Conservation (phyloP, 495 filamentous ascomycete species). For the Penicillium odoratum region DNA sequence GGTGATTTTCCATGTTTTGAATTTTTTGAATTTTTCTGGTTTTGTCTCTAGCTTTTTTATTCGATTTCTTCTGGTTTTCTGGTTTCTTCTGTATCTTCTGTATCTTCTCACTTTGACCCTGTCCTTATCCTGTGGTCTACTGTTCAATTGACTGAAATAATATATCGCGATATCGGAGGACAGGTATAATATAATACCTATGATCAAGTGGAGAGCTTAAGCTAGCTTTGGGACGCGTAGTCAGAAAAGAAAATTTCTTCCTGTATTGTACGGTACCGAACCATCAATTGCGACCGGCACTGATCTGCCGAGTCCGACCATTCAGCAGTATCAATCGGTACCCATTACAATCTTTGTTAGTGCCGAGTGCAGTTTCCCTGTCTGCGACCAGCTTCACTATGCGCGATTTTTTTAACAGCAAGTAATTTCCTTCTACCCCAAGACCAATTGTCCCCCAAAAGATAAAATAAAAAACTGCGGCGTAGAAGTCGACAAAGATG, state of each 20-base stretch:
- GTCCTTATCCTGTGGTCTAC: too few species aligned
- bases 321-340: slow-evolving; percentile 15
- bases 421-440: slow-evolving; percentile 6
- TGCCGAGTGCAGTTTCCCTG: slow-evolving; percentile 21
- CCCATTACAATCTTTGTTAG: slow-evolving; percentile 5
- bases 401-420: slow-evolving; percentile 30
- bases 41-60: not conserved
- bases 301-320: slow-evolving; percentile 18
- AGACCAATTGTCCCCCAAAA: not conserved
- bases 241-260: not conserved
- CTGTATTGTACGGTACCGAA: not conserved
- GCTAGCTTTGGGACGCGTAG: not conserved
- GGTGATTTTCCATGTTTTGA: slow-evolving; percentile 1
- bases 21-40: not conserved
- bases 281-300: slow-evolving; percentile 15
- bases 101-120: too few species aligned
- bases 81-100: too few species aligned
- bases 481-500: too few species aligned
- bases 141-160: too few species aligned
- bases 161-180: not conserved
- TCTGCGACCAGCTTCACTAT: slow-evolving; percentile 28
- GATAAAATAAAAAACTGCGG: not conserved
- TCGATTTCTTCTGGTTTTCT: not conserved
- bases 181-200: not conserved
- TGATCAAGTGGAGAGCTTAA: not conserved